Evolutionary conservation across 1,139 yeast species (phyloP).

Genomic region (Yamadazyma mexicana): DNA sequence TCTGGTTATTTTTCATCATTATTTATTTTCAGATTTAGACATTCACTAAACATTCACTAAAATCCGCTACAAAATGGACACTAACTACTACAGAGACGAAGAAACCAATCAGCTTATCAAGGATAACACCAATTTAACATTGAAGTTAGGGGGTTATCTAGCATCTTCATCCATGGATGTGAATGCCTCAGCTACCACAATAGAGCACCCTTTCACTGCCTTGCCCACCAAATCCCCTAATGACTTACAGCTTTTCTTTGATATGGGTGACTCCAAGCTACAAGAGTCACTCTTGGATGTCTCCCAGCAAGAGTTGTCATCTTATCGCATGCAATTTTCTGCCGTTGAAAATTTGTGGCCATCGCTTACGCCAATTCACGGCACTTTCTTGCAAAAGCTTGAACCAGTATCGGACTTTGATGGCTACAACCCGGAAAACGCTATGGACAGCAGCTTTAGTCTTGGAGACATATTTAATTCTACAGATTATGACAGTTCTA

Average conservation of each 20-base stretch:
- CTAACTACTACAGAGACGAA: conserved; percentile 14
- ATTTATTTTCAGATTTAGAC: not conserved
- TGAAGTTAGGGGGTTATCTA: conserved; percentile 16
- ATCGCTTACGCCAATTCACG: conserved; percentile 7
- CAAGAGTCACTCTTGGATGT: conserved; percentile 2
- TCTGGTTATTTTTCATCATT: too few relatives aligned
- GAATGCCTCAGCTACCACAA: too few relatives aligned
- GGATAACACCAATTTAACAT: conserved; percentile 15
- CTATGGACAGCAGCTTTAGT: too few relatives aligned
- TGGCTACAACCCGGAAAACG: too few relatives aligned
- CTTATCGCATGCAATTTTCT: conserved; percentile 4
- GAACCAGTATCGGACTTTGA: too few relatives aligned
- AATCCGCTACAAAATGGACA: too few relatives aligned
- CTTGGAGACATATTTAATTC: too few relatives aligned
- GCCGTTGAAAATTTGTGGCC: conserved; percentile 7
- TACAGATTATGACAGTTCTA: too few relatives aligned
- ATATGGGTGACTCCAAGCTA: conserved; percentile 1
- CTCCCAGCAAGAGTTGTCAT: conserved; percentile 4
- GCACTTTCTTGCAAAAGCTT: too few relatives aligned
- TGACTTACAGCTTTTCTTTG: conserved; percentile 5
- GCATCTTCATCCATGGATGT: too few relatives aligned
- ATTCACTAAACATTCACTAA: not conserved
- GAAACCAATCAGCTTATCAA: conserved; percentile 14
- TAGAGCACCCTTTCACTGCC: too few relatives aligned
- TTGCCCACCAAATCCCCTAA: not conserved